Conservation (phyloP, 1,284 basidiomycete species). For the Boletus hoseneyae region DNA sequence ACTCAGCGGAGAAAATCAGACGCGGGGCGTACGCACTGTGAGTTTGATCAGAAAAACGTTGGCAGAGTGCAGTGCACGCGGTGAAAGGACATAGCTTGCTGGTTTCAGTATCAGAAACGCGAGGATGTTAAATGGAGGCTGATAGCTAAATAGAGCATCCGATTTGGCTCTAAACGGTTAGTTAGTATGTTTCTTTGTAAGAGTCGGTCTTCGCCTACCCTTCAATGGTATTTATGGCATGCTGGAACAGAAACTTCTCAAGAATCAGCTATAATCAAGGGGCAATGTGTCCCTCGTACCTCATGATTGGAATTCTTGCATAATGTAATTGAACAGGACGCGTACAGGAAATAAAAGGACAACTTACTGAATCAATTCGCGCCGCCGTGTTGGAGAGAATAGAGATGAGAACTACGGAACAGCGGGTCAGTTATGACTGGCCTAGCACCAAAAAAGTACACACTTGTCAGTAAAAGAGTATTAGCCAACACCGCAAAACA, state of each 20-base stretch:
- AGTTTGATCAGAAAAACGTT: slow-evolving; percentile 83
- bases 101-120: slow-evolving; percentile 79
- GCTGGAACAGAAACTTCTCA: slow-evolving; percentile 80
- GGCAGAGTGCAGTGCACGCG: slow-evolving; percentile 69
- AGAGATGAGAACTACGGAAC: slow-evolving; percentile 67
- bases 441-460: slow-evolving; percentile 24
- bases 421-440: not conserved
- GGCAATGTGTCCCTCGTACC: slow-evolving; percentile 37
- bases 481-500: slow-evolving; percentile 80
- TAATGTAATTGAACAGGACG: slow-evolving; percentile 5
- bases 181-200: slow-evolving; percentile 1
- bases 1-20: slow-evolving; percentile 7
- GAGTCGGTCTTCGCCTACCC: slow-evolving; percentile 48
- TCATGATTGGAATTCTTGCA: slow-evolving; percentile 78
- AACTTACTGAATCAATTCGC: slow-evolving; percentile 68
- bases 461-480: slow-evolving; percentile 77
- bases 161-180: slow-evolving; percentile 64
- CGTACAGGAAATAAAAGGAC: not conserved
- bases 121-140: slow-evolving; percentile 81
- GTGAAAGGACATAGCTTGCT: slow-evolving; percentile 66
- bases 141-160: slow-evolving; percentile 88
- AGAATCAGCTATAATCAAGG: slow-evolving; percentile 10
- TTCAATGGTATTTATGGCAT: slow-evolving; percentile 83
- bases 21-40: slow-evolving; percentile 37
- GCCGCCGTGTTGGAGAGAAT: slow-evolving; percentile 85